phyloP scores from a whole-genome alignment of 1,139 yeast species.

The Protomyces arabidopsidicola region DNA sequence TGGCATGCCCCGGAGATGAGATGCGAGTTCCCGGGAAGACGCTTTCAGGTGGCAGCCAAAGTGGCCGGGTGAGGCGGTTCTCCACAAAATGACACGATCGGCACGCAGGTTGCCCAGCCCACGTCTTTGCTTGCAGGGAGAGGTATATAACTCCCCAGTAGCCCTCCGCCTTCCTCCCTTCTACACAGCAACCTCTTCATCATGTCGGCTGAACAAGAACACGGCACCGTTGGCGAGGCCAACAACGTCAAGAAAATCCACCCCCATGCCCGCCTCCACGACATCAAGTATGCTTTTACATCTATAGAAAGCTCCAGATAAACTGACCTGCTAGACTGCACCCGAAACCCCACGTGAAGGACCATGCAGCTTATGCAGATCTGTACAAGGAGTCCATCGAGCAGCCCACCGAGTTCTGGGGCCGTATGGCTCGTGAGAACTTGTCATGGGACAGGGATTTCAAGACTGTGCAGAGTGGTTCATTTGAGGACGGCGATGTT shows the following conservation, averaged over 20 bases:
- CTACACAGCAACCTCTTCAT: too few relatives aligned
- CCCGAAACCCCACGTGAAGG: conserved; percentile 43
- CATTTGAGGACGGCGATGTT: conserved; percentile 70
- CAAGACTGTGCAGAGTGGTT: conserved; percentile 62
- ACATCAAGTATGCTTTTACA: conserved; percentile 50
- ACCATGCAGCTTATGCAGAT: conserved; percentile 64
- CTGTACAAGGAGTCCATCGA: conserved; percentile 72
- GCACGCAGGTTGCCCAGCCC: too few relatives aligned
- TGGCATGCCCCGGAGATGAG: too few relatives aligned
- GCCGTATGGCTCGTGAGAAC: conserved; percentile 70
- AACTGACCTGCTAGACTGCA: conserved; percentile 33
- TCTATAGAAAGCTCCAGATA: too few relatives aligned
- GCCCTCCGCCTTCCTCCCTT: too few relatives aligned
- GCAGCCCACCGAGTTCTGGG: conserved; percentile 81
- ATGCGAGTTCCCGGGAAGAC: too few relatives aligned
- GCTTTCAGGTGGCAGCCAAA: too few relatives aligned
- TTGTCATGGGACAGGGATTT: conserved; percentile 84
- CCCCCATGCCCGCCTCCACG: conserved; percentile 65
- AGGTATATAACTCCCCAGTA: too few relatives aligned
- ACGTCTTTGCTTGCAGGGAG: too few relatives aligned
- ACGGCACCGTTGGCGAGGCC: conserved; percentile 66
- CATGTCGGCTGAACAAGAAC: neutral
- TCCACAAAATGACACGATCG: too few relatives aligned
- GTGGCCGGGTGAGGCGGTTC: too few relatives aligned
- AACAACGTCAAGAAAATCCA: conserved; percentile 52